Base-by-base conservation (phyloP, 208 protist genomes). In the Leishmania mexicana region DNA sequence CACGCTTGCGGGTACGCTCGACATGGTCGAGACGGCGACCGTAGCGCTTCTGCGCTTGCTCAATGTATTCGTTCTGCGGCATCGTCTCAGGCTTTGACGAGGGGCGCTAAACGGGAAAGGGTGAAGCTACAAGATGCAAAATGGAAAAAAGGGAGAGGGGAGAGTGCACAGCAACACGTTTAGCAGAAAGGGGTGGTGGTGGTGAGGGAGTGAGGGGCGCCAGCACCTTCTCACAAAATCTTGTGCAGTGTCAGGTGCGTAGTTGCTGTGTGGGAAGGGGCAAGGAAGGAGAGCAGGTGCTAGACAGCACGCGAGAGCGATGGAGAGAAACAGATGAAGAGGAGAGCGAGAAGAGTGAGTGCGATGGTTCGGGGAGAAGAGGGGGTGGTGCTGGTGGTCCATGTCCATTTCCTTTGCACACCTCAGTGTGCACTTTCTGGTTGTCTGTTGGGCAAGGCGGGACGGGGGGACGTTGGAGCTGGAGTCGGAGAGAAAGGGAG, bases 1-100 rank as follows among this genome's bases (percentile, higher is more conserved):
- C 97, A 72, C 98, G 98, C 92, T 99, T 99, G 73, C 99, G 98
- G 65, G 92, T 98, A 75, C 98, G 92, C 91, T 99, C 99, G 47
- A 96, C 97, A 85, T 99, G 93, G 91, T 99, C 99, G 42, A 99
- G 90, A 15, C 99, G 95, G 71, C 96, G 89, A 72, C 99, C 99
- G 88, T 99, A 98, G 71, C 99, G 96, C 96, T 99, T 99, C 86
- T 96, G 91, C 80, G 97, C 94, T 74, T 99, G 94, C 88, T 99
- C 99, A 92, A 99, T 99, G 87, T 99, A 99, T 84, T 99, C 99
- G 83, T 99, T 99, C 92, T 99, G 99, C 81, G 99, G 98, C 99
- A 99, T 99, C 60, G n/a, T 40, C 6, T 45, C 47, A n/a, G 47
- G 53, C 70, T 38, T 7, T 21, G 51, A 40, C 5, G 68, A 80